These are phyloP conservation scores for Myriosclerotinia curreyana DNA, from an alignment of 2,329 filamentous ascomycete species.

Conservation along the genomic window DNA sequence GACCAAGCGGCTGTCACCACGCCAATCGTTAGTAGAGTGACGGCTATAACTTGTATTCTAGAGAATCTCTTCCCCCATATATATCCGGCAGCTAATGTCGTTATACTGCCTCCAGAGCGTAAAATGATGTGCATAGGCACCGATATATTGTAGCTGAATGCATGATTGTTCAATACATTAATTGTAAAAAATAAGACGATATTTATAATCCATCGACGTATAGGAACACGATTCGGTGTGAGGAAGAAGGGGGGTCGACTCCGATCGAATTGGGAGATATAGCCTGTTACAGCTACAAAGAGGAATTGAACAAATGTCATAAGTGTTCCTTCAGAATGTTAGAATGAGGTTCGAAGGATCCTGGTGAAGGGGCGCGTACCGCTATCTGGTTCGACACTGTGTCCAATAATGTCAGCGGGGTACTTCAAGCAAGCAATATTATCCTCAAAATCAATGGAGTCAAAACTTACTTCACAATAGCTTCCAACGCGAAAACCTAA, in stretches of 20 bases:
- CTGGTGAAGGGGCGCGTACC: slow-evolving; percentile 52
- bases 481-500: slow-evolving; percentile 92
- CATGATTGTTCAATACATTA: slow-evolving; percentile 96
- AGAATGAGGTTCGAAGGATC: slow-evolving; percentile 23
- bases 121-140: slow-evolving; percentile 97
- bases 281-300: slow-evolving; percentile 75
- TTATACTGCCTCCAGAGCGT: slow-evolving; percentile 90
- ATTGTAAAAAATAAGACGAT: slow-evolving; percentile 89
- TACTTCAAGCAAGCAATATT: slow-evolving; percentile 5
- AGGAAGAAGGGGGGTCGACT: slow-evolving; percentile 69
- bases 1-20: slow-evolving; percentile 87
- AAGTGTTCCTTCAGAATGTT: slow-evolving; percentile 61
- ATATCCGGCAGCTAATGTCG: slow-evolving; percentile 88
- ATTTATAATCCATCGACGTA: slow-evolving; percentile 82
- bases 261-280: slow-evolving; percentile 69
- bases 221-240: slow-evolving; percentile 72
- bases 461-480: slow-evolving; percentile 78
- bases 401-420: slow-evolving; percentile 30
- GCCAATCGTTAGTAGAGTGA: slow-evolving; percentile 78
- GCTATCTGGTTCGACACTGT: slow-evolving; percentile 76
- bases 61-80: slow-evolving; percentile 84
- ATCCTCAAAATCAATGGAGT: slow-evolving; percentile 6
- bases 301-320: slow-evolving; percentile 88
- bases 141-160: slow-evolving; percentile 94
- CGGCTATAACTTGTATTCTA: slow-evolving; percentile 73